Base-by-base conservation (phyloP, 2,329 filamentous ascomycete species). In the Fusarium lyarnte region DNA sequence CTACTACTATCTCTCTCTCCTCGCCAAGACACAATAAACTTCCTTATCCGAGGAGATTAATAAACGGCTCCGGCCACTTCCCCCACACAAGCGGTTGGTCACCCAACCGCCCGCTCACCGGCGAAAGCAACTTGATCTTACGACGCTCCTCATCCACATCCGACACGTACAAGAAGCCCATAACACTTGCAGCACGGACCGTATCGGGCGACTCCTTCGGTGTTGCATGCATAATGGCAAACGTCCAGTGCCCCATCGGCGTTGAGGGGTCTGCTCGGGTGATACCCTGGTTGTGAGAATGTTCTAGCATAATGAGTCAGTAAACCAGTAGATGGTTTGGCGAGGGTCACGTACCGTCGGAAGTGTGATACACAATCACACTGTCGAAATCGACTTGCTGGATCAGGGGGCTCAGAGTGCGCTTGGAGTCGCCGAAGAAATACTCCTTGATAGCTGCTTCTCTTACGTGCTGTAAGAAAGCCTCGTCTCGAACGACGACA, bases 111-210 rank as follows among this genome's bases (percentile, higher is more conserved):
- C 94, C 94, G 58, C 93, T 93, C 69, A 97, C 90, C 3, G 96
- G 96, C 23, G 93, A 91, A 65, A 99, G 84, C 25, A 98, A 86
- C 78, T 93, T 92, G 36, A 98, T 86, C 80, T 93, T 93, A 74
- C 90, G 90, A 81, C 93, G 93, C 75, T 92, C 91, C 78, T 94
- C 93, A 78, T 99, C 95, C 8, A 98, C 94, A 69, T 97, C 94
- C 2, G 94, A 92, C 21, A 98, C 93, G 78, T 97, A 98, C 35
- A 98, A 88, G 78, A 97, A 99, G 0, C 96, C 96, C 88, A 97
- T 92, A 35, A 98, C 91, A 62, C 92, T 92, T 12, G 94, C 91
- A 75, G 95, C 92, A 17, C 94, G 89, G 47, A 98, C 91, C 3
- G 89, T 88, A 52, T 93, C 90, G 11, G 92, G 88, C 2, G 88